Evolutionary conservation across 2,329 filamentous ascomycete species (phyloP).

Genomic region (Talaromyces funiculosus): DNA sequence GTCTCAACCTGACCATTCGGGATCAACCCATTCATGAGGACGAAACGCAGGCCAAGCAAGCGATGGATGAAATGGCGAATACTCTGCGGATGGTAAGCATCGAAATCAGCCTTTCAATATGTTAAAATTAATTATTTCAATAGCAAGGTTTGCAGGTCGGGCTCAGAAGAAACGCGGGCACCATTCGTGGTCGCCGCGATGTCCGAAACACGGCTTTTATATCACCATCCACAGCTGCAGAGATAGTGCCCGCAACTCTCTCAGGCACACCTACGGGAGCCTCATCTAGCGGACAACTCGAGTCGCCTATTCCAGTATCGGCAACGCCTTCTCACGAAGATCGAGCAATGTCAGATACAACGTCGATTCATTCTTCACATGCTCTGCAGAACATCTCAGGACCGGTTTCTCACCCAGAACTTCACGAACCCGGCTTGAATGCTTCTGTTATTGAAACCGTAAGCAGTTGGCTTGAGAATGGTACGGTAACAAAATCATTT

Average conservation of each 20-base stretch:
- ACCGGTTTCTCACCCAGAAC: slow-evolving; percentile 73
- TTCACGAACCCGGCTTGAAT: slow-evolving; percentile 73
- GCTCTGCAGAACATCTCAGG: slow-evolving; percentile 64
- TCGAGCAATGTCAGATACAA: slow-evolving; percentile 72
- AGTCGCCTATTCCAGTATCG: slow-evolving; percentile 24
- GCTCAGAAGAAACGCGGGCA: slow-evolving; percentile 65
- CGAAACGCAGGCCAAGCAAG: slow-evolving; percentile 44
- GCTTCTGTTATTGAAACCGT: slow-evolving; percentile 88
- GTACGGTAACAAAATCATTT: slow-evolving; percentile 63
- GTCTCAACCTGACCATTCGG: slow-evolving; percentile 44
- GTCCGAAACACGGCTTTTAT: slow-evolving; percentile 67
- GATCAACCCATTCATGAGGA: slow-evolving; percentile 48
- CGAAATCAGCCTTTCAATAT: not conserved
- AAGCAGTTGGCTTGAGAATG: slow-evolving; percentile 75
- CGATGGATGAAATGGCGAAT: slow-evolving; percentile 45
- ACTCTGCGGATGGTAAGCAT: slow-evolving; percentile 40
- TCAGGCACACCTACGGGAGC: not conserved
- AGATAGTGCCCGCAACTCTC: slow-evolving; percentile 21
- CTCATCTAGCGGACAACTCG: slow-evolving; percentile 11
- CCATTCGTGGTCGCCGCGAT: slow-evolving; percentile 80
- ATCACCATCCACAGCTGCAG: slow-evolving; percentile 14
- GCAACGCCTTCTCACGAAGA: slow-evolving; percentile 53
- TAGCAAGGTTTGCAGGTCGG: slow-evolving; percentile 43
- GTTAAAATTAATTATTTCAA: slow-evolving; percentile 16
- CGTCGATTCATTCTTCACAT: slow-evolving; percentile 83